Evolutionary conservation across 1,284 basidiomycete genomes (phyloP).

Genomic region (Puccinia novopanici): DNA sequence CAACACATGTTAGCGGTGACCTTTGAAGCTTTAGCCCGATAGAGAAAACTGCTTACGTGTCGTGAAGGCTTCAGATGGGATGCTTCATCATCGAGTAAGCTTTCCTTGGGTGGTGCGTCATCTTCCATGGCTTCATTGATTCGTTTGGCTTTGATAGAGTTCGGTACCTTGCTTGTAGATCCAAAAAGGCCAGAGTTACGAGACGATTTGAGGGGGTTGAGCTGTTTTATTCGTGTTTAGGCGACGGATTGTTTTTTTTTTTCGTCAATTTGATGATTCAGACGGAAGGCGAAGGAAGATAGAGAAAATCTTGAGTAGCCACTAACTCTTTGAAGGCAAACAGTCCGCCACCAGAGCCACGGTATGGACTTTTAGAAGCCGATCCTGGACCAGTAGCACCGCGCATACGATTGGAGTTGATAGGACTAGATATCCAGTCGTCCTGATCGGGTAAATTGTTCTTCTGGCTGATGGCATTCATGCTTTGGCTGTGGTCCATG

Average conservation of each 20-base stretch:
- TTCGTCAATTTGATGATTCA: background rate
- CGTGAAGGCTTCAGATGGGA: conserved; percentile 7
- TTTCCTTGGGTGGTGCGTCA: conserved; percentile 46
- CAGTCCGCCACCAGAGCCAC: conserved; percentile 27
- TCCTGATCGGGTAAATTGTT: conserved; percentile 12
- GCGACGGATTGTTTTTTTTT: background rate
- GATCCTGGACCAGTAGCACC: conserved; percentile 30
- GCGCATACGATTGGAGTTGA: conserved; percentile 18
- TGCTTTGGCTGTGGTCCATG: conserved; percentile 17
- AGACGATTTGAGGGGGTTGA: conserved; percentile 34
- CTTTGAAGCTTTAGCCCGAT: background rate
- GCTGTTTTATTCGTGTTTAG: background rate
- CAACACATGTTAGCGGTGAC: background rate
- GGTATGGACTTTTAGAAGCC: conserved; percentile 22
- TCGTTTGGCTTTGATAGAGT: conserved; percentile 35
- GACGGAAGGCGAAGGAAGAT: background rate
- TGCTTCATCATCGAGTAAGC: conserved; percentile 24
- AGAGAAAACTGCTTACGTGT: conserved; percentile 17
- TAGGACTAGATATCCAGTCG: conserved; percentile 35
- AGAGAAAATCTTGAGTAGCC: background rate
- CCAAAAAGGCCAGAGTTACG: conserved; percentile 43
- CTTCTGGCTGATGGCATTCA: conserved; percentile 20
- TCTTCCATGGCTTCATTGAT: conserved; percentile 42
- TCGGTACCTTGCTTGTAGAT: conserved; percentile 22
- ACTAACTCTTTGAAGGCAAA: conserved; percentile 46